A percentile compares a stretch with the other conserved stretches of the same genome.
Conservation (phyloP, 2,329 filamentous ascomycete genomes). For the Pestalotiopsis sp. region DNA sequence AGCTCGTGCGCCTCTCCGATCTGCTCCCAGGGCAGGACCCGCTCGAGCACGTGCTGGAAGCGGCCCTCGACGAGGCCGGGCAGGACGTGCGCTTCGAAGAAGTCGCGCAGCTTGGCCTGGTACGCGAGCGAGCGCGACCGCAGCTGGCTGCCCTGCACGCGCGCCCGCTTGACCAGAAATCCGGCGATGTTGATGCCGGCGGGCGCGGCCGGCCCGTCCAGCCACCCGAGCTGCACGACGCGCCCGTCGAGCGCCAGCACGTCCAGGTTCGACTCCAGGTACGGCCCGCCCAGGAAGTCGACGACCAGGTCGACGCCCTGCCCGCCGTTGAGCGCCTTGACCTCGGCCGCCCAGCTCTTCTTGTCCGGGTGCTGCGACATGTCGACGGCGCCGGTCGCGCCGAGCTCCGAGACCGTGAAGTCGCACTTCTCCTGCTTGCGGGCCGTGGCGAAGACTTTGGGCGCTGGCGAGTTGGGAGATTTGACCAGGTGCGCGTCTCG, state of each 20-base stretch:
- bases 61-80: neutral
- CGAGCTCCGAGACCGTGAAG: too few species aligned
- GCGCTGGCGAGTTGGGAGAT: too few species aligned
- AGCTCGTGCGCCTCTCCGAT: too few species aligned
- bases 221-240: too few species aligned
- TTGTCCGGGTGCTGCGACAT: neutral
- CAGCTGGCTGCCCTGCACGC: neutral
- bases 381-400: too few species aligned
- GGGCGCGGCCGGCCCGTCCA: too few species aligned
- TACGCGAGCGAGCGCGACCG: neutral
- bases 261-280: neutral
- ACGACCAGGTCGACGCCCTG: neutral
- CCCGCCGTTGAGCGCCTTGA: slow-evolving; percentile 1
- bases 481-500: too few species aligned
- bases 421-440: too few species aligned
- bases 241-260: too few species aligned
- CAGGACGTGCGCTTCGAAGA: neutral
- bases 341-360: neutral
- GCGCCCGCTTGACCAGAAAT: neutral
- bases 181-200: neutral
- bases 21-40: too few species aligned
- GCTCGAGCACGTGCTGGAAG: too few species aligned
- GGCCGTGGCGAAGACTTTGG: too few species aligned
- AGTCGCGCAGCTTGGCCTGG: neutral
- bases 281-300: neutral